Conservation (phyloP, 2,329 filamentous ascomycete species). For the Botryotinia narcissicola region DNA sequence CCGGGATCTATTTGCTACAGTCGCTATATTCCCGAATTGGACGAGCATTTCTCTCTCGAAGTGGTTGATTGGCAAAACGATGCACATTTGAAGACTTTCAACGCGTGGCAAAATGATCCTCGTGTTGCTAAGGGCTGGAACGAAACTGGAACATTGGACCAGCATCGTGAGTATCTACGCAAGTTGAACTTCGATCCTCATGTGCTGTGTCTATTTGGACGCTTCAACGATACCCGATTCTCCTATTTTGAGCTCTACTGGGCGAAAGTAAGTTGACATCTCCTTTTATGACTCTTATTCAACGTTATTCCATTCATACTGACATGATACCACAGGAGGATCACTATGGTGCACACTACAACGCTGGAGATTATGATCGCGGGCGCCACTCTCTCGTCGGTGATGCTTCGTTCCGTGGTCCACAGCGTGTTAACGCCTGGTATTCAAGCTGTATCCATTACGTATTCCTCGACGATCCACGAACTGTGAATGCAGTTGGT, state of each 20-base stretch:
- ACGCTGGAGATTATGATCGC: constrained; percentile 55
- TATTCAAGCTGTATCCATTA: constrained; percentile 63
- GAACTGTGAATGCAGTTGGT: constrained; percentile 57
- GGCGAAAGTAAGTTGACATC: constrained; percentile 53
- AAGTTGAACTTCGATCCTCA: constrained; percentile 70
- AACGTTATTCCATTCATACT: neutral
- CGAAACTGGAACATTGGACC: constrained; percentile 70
- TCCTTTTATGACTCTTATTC: neutral
- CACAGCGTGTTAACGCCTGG: constrained; percentile 60
- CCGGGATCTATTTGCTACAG: constrained; percentile 73
- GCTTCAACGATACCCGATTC: constrained; percentile 69
- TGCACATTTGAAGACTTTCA: constrained; percentile 68
- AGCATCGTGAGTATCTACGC: constrained; percentile 67
- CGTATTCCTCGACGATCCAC: constrained; percentile 59
- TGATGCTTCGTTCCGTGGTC: constrained; percentile 56
- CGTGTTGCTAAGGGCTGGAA: constrained; percentile 80
- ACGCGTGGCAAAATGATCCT: constrained; percentile 81
- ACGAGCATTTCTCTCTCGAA: constrained; percentile 76
- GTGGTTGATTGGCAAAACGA: constrained; percentile 64
- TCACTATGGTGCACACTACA: constrained; percentile 57
- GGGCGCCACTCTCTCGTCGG: constrained; percentile 60
- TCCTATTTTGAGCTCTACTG: constrained; percentile 82
- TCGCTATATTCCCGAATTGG: constrained; percentile 72
- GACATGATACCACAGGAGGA: constrained; percentile 47
- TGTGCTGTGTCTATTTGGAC: constrained; percentile 65